These are phyloP conservation scores for Globisporangium orthogonon DNA, from an alignment of 352 stramenopile genomes.

Conservation along the genomic window DNA sequence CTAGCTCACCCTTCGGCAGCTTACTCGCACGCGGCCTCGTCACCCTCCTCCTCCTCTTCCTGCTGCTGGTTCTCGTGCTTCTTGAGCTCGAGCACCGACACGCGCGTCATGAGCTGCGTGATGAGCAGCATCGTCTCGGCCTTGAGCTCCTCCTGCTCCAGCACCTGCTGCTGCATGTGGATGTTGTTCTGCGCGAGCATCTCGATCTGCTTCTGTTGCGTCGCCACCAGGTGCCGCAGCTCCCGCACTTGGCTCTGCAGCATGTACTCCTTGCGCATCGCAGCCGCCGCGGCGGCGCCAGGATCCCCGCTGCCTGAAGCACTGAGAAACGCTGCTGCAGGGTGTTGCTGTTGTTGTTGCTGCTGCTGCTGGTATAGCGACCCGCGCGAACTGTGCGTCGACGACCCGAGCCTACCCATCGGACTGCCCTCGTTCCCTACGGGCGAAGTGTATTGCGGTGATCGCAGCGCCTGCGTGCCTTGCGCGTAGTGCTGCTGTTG, in stretches of 20 bases:
- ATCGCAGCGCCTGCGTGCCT: constrained; percentile 7
- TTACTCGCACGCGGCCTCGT: constrained; percentile 23
- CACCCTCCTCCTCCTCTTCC: constrained; percentile 21
- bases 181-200: constrained; percentile 67
- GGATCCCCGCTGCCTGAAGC: background rate
- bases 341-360: no score
- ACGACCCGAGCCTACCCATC: constrained; percentile 9
- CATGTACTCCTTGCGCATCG: background rate
- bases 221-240: constrained; percentile 38
- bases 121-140: constrained; percentile 82
- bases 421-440: constrained; percentile 4
- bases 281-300: background rate
- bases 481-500: constrained; percentile 16
- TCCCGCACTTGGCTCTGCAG: constrained; percentile 41
- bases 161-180: constrained; percentile 73
- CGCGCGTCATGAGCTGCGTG: constrained; percentile 80
- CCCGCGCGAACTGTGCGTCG: background rate
- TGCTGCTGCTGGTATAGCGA: constrained; percentile 3
- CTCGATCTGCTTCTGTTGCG: constrained; percentile 70
- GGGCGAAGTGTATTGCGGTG: constrained; percentile 3
- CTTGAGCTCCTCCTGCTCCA: constrained; percentile 77
- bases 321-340: background rate
- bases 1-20: background rate
- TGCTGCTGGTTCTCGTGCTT: constrained; percentile 22
- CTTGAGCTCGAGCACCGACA: constrained; percentile 70